Conservation (phyloP, 106 monocot species). For the Vanilla planifolia region DNA sequence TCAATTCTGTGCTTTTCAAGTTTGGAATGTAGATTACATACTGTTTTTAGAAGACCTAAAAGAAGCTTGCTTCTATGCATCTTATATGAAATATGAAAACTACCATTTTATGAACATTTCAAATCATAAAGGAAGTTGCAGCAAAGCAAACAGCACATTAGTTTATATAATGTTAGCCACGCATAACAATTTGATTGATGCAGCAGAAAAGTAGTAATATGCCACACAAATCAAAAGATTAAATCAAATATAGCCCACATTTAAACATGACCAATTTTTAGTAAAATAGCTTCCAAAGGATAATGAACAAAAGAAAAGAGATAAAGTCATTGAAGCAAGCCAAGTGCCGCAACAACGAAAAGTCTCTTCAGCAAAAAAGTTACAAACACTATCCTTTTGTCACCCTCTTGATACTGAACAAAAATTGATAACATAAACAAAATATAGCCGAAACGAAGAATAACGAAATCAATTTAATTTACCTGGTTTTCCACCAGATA, state of each 20-base stretch:
- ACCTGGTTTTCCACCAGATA: slow-evolving; percentile 44
- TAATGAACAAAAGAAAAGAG: too few relatives aligned
- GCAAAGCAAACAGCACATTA: background rate
- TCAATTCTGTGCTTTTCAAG: background rate
- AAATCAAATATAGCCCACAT: too few relatives aligned
- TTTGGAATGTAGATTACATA: too few relatives aligned
- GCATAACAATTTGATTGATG: background rate
- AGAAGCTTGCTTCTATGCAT: background rate
- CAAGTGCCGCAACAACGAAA: background rate
- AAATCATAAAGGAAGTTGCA: background rate
- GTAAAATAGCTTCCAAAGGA: background rate
- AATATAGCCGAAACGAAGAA: background rate
- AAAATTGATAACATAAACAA: too few relatives aligned
- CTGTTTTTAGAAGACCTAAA: background rate
- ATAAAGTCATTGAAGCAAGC: background rate
- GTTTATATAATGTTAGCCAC: background rate
- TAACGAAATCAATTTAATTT: background rate
- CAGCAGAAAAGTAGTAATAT: background rate
- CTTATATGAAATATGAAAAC: background rate
- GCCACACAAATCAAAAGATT: too few relatives aligned
- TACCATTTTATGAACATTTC: background rate
- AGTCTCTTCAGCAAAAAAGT: too few relatives aligned
- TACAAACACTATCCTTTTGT: too few relatives aligned
- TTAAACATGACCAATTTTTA: too few relatives aligned
- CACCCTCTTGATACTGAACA: too few relatives aligned